Conservation (phyloP, 345 rosid species). For the Bruguiera gymnorhiza region DNA sequence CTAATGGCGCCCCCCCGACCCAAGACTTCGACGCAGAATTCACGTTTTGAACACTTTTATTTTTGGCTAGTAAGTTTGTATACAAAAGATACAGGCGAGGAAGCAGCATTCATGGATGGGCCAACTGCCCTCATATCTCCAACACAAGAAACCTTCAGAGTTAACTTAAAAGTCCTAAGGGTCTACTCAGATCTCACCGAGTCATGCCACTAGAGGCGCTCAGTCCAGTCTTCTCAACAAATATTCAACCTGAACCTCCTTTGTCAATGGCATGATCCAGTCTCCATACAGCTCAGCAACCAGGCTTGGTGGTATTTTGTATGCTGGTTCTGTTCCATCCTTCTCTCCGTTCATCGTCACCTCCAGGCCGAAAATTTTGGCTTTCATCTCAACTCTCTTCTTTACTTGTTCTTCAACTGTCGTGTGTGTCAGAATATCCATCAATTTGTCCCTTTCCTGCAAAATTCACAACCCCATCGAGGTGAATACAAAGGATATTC, state of each 20-base stretch:
- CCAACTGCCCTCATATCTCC: no score
- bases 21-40: no score
- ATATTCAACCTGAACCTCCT: conserved; percentile 58
- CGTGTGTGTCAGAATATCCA: conserved; percentile 52
- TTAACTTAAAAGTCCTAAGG: no score
- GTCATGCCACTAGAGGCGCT: background rate
- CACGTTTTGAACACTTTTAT: no score
- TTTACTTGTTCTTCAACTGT: conserved; percentile 50
- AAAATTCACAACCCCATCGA: conserved; percentile 7
- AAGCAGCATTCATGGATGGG: no score
- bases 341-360: background rate
- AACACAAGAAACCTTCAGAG: no score
- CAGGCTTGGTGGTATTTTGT: conserved; percentile 47
- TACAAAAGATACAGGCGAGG: no score
- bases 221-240: conserved; percentile 54
- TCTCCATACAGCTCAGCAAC: conserved; percentile 45
- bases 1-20: no score
- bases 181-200: no score
- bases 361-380: conserved; percentile 49
- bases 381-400: conserved; percentile 61
- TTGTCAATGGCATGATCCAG: conserved; percentile 62
- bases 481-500: background rate
- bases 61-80: no score
- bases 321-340: conserved; percentile 25
- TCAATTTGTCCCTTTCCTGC: conserved; percentile 47